Evolutionary conservation across 805 yeast species (phyloP).

Genomic region (Saccharomycopsis synnaedendra): DNA sequence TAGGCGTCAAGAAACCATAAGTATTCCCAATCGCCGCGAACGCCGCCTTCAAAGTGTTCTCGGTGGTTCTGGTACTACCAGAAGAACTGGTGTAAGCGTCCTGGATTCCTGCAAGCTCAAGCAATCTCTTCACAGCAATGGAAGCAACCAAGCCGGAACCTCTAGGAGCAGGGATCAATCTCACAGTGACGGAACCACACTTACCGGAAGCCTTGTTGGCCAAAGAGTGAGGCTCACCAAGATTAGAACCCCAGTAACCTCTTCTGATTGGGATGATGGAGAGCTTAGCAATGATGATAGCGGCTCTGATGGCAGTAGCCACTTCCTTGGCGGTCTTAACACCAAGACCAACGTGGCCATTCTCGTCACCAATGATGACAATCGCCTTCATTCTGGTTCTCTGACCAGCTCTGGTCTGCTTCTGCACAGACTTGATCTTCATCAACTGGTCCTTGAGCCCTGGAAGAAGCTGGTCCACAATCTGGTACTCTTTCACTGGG

Average conservation of each 20-base stretch:
- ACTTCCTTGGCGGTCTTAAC: constrained; percentile 99
- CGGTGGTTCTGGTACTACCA: constrained; percentile 99
- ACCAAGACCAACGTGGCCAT: constrained; percentile 99
- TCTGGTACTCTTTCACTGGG: constrained; percentile 99
- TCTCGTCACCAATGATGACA: constrained; percentile 97
- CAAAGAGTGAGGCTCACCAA: constrained; percentile 99
- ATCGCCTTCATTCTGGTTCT: constrained; percentile 99
- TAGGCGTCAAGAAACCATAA: constrained; percentile 99
- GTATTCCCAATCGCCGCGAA: constrained; percentile 99
- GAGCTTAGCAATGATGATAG: constrained; percentile 97
- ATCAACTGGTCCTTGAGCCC: constrained; percentile 95
- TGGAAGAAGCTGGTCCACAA: constrained; percentile 94
- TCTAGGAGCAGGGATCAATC: constrained; percentile 99
- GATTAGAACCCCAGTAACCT: constrained; percentile 99
- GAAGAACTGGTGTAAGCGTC: constrained; percentile 98
- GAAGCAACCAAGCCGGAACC: constrained; percentile 99
- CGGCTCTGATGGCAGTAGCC: constrained; percentile 99
- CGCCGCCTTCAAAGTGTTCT: constrained; percentile 99
- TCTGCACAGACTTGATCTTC: constrained; percentile 99
- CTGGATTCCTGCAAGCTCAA: constrained; percentile 99
- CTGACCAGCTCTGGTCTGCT: constrained; percentile 99
- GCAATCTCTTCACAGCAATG: constrained; percentile 97
- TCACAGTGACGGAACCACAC: constrained; percentile 98
- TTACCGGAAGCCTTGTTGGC: constrained; percentile 98
- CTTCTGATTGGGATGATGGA: constrained; percentile 99